phyloP scores from a whole-genome alignment of 345 rosid species.

The Cardamine occulta region DNA sequence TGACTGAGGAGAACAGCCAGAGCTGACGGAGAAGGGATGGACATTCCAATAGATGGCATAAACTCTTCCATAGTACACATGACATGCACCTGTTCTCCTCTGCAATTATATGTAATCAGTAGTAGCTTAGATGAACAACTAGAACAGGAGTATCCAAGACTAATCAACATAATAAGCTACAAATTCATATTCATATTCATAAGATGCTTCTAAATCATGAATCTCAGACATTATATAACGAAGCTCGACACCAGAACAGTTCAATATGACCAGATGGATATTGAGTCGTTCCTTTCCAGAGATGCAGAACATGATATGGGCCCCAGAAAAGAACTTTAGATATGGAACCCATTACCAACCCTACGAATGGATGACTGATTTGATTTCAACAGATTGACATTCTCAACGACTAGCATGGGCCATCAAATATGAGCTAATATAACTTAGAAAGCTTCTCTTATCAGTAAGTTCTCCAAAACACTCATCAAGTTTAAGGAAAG shows the following conservation, averaged over 20 bases:
- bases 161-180: constrained; percentile 36
- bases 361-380: constrained; percentile 3
- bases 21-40: constrained; percentile 77
- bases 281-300: constrained; percentile 13
- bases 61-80: constrained; percentile 85
- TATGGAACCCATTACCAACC: constrained; percentile 5
- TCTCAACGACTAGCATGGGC: constrained; percentile 17
- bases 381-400: constrained; percentile 11
- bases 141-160: constrained; percentile 23
- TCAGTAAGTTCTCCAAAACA: constrained; percentile 27
- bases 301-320: constrained; percentile 9
- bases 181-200: constrained; percentile 19
- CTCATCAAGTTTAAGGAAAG: constrained; percentile 1
- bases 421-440: constrained; percentile 19
- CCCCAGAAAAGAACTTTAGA: neutral
- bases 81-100: constrained; percentile 89
- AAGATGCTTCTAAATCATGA: constrained; percentile 19
- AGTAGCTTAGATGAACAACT: constrained; percentile 31
- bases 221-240: constrained; percentile 1
- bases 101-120: constrained; percentile 49
- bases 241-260: constrained; percentile 10
- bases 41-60: constrained; percentile 85
- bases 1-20: constrained; percentile 67
- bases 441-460: constrained; percentile 11
- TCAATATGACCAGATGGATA: constrained; percentile 18